Conservation (phyloP, 345 rosid species). For the Salix koriyanagi region DNA sequence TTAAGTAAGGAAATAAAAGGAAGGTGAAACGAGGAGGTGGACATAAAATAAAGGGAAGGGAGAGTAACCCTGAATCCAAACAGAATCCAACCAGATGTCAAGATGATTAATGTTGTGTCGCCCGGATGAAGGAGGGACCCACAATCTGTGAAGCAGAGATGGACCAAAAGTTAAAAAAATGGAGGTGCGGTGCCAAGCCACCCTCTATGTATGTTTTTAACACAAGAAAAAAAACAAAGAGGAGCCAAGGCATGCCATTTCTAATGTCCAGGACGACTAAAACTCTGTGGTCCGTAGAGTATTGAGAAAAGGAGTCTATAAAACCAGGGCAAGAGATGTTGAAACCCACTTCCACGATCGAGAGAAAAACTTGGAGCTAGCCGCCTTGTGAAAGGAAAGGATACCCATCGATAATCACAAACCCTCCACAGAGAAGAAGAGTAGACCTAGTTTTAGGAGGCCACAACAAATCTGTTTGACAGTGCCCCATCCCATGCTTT, state of each 20-base stretch:
- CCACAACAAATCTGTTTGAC: not conserved
- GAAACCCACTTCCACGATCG: not conserved
- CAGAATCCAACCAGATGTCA: conserved; percentile 27
- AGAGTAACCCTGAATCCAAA: conserved; percentile 5
- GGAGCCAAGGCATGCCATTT: not conserved
- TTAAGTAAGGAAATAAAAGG: conserved; percentile 15
- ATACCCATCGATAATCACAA: not conserved
- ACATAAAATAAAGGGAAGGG: not conserved
- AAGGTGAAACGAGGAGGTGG: not conserved
- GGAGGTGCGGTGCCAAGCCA: not conserved
- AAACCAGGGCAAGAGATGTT: not conserved
- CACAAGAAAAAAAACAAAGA: not conserved
- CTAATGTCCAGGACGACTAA: not conserved
- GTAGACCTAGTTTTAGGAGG: conserved; percentile 11
- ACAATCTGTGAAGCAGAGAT: not conserved
- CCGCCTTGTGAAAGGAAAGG: conserved; percentile 18
- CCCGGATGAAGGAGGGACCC: no score
- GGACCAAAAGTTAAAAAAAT: not conserved
- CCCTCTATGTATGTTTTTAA: not conserved
- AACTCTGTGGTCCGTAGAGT: not conserved
- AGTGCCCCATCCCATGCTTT: conserved; percentile 5
- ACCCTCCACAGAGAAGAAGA: not conserved
- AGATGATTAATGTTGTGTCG: conserved; percentile 6
- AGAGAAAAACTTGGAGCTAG: not conserved
- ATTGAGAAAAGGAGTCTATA: not conserved